These are phyloP conservation scores for Phoma sp. DNA, from an alignment of 2,329 filamentous ascomycete species.

Conservation along the genomic window DNA sequence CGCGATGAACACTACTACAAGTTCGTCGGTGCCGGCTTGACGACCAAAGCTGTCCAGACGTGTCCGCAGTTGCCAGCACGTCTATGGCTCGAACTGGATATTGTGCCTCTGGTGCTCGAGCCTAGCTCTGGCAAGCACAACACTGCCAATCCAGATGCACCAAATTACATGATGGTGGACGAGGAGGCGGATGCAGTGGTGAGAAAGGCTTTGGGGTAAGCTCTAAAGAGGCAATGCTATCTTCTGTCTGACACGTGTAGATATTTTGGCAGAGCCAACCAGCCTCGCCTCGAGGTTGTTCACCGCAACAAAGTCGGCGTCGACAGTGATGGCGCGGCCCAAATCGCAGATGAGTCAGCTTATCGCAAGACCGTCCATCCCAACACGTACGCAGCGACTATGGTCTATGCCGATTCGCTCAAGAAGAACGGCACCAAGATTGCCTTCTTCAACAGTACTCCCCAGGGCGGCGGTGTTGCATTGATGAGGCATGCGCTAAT, in stretches of 20 bases:
- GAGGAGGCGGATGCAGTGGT: constrained; percentile 84
- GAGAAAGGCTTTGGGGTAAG: constrained; percentile 76
- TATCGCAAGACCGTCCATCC: constrained; percentile 67
- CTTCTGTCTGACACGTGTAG: constrained; percentile 5
- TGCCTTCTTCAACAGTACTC: constrained; percentile 81
- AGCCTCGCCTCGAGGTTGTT: constrained; percentile 70
- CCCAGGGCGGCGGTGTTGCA: constrained; percentile 82
- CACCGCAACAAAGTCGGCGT: constrained; percentile 73
- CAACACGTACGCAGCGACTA: constrained; percentile 69
- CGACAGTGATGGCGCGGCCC: constrained; percentile 69
- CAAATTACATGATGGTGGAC: constrained; percentile 68
- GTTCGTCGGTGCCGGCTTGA: constrained; percentile 76
- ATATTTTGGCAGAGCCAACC: constrained; percentile 73
- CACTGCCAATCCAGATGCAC: constrained; percentile 30
- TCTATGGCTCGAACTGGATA: constrained; percentile 78
- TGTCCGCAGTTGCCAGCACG: constrained; percentile 71
- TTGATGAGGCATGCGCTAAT: constrained; percentile 82
- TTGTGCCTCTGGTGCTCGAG: constrained; percentile 71
- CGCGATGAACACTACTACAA: constrained; percentile 72
- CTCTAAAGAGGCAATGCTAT: constrained; percentile 14
- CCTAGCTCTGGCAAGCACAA: constrained; percentile 20
- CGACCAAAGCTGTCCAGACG: constrained; percentile 62
- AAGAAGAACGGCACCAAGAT: constrained; percentile 70
- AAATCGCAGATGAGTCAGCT: constrained; percentile 62
- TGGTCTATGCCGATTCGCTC: constrained; percentile 68